Evolutionary conservation across 1,139 yeast species (phyloP).

Genomic region (Yamadazyma diddensiae): DNA sequence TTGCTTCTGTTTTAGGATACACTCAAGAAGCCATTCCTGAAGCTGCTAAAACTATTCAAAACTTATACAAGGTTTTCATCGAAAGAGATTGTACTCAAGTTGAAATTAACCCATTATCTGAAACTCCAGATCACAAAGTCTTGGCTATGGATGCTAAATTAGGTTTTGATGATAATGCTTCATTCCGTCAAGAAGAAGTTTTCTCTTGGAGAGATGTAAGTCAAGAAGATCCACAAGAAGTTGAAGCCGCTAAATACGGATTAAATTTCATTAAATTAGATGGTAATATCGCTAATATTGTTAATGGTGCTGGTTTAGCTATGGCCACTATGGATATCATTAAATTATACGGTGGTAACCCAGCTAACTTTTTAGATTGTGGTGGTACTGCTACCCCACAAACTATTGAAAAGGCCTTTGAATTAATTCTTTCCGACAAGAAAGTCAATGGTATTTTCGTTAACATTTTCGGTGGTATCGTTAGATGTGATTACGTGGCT

Average conservation of each 20-base stretch:
- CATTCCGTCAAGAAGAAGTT: slow-evolving; percentile 91
- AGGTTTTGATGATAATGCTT: slow-evolving; percentile 95
- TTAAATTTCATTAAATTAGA: slow-evolving; percentile 96
- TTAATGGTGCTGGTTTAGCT: slow-evolving; percentile 99
- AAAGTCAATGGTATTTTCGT: slow-evolving; percentile 95
- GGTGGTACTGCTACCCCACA: slow-evolving; percentile 99
- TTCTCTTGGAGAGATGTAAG: slow-evolving; percentile 95
- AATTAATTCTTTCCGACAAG: slow-evolving; percentile 83
- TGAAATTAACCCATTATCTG: slow-evolving; percentile 97
- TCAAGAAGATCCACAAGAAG: slow-evolving; percentile 98
- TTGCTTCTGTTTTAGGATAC: slow-evolving; percentile 83
- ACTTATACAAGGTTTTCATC: slow-evolving; percentile 80
- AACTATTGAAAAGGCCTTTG: slow-evolving; percentile 96
- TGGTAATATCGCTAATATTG: slow-evolving; percentile 98
- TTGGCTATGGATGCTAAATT: slow-evolving; percentile 99
- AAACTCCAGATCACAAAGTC: slow-evolving; percentile 85
- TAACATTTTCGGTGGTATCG: slow-evolving; percentile 98
- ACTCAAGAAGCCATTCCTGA: slow-evolving; percentile 73
- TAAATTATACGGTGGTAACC: slow-evolving; percentile 97
- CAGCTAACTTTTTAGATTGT: slow-evolving; percentile 98
- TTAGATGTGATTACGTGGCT: slow-evolving; percentile 98
- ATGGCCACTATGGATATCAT: slow-evolving; percentile 99
- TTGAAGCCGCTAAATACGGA: slow-evolving; percentile 84
- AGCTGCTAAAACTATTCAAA: slow-evolving; percentile 84
- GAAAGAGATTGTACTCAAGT: slow-evolving; percentile 97